Base-by-base conservation (phyloP, 2,329 filamentous ascomycete species). In the Penicillium sp. region DNA sequence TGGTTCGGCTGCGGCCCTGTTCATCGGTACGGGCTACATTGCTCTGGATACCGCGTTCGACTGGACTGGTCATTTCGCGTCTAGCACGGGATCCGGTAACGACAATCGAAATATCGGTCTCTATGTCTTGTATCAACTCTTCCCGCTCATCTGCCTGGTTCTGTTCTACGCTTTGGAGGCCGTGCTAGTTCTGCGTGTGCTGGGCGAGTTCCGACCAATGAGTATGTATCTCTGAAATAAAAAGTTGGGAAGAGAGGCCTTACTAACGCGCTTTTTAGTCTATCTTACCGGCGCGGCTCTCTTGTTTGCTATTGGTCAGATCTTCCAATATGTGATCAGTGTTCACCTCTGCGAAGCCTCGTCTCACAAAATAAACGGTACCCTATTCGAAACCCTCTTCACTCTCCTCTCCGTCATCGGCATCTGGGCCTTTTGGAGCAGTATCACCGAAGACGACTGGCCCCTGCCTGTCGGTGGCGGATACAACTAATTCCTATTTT, bases 381-480 rank as follows among this genome's bases (percentile, higher is more conserved):
- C 93, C 5, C 75, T 99, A 1, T 99, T 99, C 72, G 84, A 97
- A 72, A 96, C 92, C 0, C 78, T 97, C 6, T 97, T 99, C 76
- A 97, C 92, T 0, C 79, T 97, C 1, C 76, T 93, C 10, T 82
- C 92, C 0, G 91, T 99, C 4, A 80, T 90, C 15, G 85, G 85
- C 75, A 77, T 97, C 59, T 99, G 94, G 92, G 74, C 90, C 51
- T 99, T 99, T 80, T 99, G 94, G 94, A 96, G 91, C 40, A 97
- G 91, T 76, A 99, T 99, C 65, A 99, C 94, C 13, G 94, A 99
- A 75, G 94, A 99, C 67, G 93, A 97, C 77, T 99, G 94, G 94
- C 91, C 92, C 2, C 79, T 83, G 71, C 78, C 80, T 15, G 54
- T 65, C 37, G 51, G 58, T 24, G 52, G 54, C 9, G 68, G 62